A percentile compares a stretch with the other conserved stretches of the same genome.
Evolutionary conservation across 768 basidiomycete species (phyloP).

Genomic region (Mrakia frigida): DNA sequence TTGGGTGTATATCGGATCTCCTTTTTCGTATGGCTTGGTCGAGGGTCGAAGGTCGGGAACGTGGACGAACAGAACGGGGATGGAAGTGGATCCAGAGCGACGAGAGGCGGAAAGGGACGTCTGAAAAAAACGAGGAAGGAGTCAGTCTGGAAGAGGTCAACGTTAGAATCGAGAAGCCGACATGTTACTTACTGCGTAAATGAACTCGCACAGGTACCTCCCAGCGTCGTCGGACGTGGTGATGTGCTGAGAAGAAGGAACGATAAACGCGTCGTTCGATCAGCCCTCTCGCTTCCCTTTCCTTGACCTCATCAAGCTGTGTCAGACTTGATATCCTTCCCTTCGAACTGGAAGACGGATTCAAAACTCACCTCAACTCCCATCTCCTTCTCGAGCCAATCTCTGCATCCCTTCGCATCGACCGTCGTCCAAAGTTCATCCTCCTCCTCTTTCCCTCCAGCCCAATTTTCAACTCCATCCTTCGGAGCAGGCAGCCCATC

Average conservation of each 20-base stretch:
- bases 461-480: background rate
- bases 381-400: background rate
- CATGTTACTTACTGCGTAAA: background rate
- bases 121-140: no score
- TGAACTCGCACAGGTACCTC: constrained; percentile 2
- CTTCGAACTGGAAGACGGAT: no score
- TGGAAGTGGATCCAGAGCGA: background rate
- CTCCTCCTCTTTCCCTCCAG: background rate
- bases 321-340: no score
- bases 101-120: background rate
- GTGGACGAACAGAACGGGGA: background rate
- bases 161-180: no score
- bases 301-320: no score
- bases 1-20: background rate
- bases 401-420: background rate
- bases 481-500: background rate
- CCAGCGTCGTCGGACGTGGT: background rate
- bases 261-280: background rate
- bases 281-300: background rate
- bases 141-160: no score
- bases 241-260: background rate
- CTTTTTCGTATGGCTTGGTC: background rate
- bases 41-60: background rate
- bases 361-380: background rate
- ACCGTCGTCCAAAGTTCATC: background rate